Evolutionary conservation across 495 filamentous ascomycete species (phyloP), one percentile per base, ranked within the genome.

Genomic region (Neurospora sp.): DNA sequence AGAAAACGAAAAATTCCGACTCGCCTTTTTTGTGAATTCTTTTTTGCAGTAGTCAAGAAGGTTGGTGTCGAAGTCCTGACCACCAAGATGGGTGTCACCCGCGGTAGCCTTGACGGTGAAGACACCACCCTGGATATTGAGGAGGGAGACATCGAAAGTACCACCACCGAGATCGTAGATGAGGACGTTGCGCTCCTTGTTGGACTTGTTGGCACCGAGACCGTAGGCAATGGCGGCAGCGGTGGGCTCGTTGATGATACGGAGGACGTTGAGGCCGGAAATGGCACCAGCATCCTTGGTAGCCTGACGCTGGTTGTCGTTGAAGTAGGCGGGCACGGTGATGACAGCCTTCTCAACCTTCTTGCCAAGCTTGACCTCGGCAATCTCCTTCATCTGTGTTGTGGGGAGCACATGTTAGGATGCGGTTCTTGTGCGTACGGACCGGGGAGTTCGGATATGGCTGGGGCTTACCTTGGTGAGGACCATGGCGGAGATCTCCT

Each of bases 141-240:
- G 88, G 71, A 98, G 93, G 70, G 95, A 98, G 20, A 99, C 96
- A 97, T 98, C 96, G 86, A 98, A 99, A 82, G 96, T 98, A 89
- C 96, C 96, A 89, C 96, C 96, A 89, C 96, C 96, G 73, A 99
- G 87, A 89, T 99, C 96, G 89, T 97, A 99, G 87, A 99, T 98
- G 76, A 99, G 90, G 77, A 98, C 96, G 84, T 99, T 97, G 78
- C 96, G 93, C 89, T 98, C 96, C 87, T 96, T 97, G 85, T 90
- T 90, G 54, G 89, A 88, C 90, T 98, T 98, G 92, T 96, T 88
- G 69, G 89, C 82, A 76, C 97, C 96, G 37, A 98, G 90, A 88
- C 96, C 96, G 82, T 98, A 99, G 78, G 96, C 94, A 78, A 97
- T 97, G 74, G 96, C 96, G 70, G 96, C 96, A 46, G 96, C 96